phyloP scores from a whole-genome alignment of 805 yeast species.

The Kuraishia molischiana region DNA sequence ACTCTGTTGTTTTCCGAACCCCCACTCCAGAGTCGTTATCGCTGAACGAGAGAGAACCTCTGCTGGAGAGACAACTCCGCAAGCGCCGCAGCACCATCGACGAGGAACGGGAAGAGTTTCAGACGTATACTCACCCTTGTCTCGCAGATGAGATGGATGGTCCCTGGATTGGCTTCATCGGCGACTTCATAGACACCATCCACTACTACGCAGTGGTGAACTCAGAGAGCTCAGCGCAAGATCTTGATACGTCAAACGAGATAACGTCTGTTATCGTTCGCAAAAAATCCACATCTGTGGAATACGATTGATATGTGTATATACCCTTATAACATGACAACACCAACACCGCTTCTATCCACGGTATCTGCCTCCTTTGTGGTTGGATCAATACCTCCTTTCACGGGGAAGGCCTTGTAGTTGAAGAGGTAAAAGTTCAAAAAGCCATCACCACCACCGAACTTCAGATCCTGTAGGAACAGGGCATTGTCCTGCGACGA shows the following conservation, averaged over 20 bases:
- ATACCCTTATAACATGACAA: slow-evolving; percentile 56
- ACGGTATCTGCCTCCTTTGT: slow-evolving; percentile 41
- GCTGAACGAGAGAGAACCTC: background rate
- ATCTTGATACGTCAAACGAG: slow-evolving; percentile 1
- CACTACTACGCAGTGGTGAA: slow-evolving; percentile 13
- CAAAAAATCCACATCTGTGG: slow-evolving; percentile 11
- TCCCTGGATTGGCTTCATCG: slow-evolving; percentile 49
- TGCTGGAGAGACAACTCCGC: slow-evolving; percentile 5
- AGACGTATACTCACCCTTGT: slow-evolving; percentile 40
- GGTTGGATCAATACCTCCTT: slow-evolving; percentile 65
- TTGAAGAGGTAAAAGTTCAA: slow-evolving; percentile 89
- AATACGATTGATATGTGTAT: slow-evolving; percentile 10
- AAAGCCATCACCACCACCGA: slow-evolving; percentile 90
- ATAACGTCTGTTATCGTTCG: slow-evolving; percentile 9
- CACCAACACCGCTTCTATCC: slow-evolving; percentile 77
- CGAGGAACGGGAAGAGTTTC: slow-evolving; percentile 43
- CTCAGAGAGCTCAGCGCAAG: background rate
- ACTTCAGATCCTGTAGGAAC: slow-evolving; percentile 74
- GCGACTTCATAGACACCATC: slow-evolving; percentile 35
- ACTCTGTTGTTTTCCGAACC: background rate
- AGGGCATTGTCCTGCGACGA: slow-evolving; percentile 84
- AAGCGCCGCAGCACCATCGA: slow-evolving; percentile 43
- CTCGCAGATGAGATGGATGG: slow-evolving; percentile 39
- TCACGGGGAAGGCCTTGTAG: slow-evolving; percentile 70
- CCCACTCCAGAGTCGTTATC: slow-evolving; percentile 1